Base-by-base conservation (phyloP, 345 rosid genomes). In the Hibiscus trionum region DNA sequence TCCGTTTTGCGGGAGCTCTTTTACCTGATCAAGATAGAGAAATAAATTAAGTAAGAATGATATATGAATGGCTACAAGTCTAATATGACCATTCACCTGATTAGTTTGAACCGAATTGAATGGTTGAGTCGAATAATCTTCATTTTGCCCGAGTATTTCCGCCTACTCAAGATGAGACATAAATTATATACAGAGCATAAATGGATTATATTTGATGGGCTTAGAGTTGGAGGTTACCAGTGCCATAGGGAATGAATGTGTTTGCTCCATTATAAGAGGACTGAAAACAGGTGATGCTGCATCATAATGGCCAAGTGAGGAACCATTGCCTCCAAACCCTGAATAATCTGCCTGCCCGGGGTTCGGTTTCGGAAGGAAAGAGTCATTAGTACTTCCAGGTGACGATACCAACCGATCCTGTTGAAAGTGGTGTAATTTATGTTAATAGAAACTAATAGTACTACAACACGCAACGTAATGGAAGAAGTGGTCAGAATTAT, bases 381-480 rank as follows among this genome's bases (percentile, higher is more conserved):
- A 42, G 60, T 37, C 29, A 33, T 26, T 12, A 14, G 12, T 53
- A 37, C 56, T 33, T 42, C 71, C 69, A 67, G 11, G 5, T 55
- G 74, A 55, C 14, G 62, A 66, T 70, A 62, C 74, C 49, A 64
- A 11, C 47, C 70, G 5, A 9, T 56, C 72, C 76, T 72, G 17
- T 53, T 35, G 42, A 68, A 47, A 27, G 7, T 17, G 21, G 17
- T 4, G 19, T 9, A 17, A 10, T 63, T 64, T 11, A 19, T 19
- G 55, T 67, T 15, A 66, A 62, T 14, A 64, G 26, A 37, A 61
- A 21, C 14, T 35, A 62, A 44, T 16, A n/a, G 3, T 33, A n/a
- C 7, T 17, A 17, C 16, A 17, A 17, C 68, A 63, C 33, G 31
- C 0, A 3, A 39, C 39, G 49, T 63, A 63, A 15, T 62, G 49